phyloP scores from a whole-genome alignment of 2,329 filamentous ascomycete genomes.

The Neonectria neomacrospora region DNA sequence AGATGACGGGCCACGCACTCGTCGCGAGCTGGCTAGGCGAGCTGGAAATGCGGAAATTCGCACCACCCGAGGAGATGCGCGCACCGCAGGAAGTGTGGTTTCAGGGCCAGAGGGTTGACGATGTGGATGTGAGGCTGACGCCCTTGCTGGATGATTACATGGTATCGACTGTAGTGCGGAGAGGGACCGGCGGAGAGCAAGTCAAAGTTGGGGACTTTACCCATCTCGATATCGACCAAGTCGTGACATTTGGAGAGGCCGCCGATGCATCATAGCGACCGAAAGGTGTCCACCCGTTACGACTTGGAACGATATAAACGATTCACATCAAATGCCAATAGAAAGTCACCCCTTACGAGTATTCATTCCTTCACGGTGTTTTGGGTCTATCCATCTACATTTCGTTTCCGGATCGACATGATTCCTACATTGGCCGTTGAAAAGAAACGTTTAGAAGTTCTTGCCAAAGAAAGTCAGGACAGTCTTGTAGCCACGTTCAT shows the following conservation, averaged over 20 bases:
- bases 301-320: conserved; percentile 15
- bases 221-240: conserved; percentile 56
- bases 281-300: not conserved
- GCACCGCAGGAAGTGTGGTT: conserved; percentile 48
- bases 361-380: not conserved
- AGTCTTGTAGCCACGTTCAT: conserved; percentile 69
- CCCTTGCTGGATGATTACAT: conserved; percentile 64
- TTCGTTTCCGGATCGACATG: conserved; percentile 15
- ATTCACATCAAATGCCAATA: not conserved
- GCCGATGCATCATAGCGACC: conserved; percentile 14
- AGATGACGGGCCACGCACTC: conserved; percentile 83
- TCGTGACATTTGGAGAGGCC: conserved; percentile 58
- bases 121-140: conserved; percentile 50
- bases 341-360: not conserved
- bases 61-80: conserved; percentile 58
- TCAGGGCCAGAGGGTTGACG: conserved; percentile 45
- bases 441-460: conserved; percentile 53
- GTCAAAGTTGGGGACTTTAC: conserved; percentile 56
- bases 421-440: not conserved
- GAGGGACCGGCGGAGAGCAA: conserved; percentile 52
- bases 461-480: conserved; percentile 68
- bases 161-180: conserved; percentile 63
- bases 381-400: conserved; percentile 2
- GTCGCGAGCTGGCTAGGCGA: conserved; percentile 77
- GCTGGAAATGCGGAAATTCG: conserved; percentile 74